These are phyloP conservation scores for Avena insularis DNA, from an alignment of 176 grass and related monocot genomes.

Conservation along the genomic window DNA sequence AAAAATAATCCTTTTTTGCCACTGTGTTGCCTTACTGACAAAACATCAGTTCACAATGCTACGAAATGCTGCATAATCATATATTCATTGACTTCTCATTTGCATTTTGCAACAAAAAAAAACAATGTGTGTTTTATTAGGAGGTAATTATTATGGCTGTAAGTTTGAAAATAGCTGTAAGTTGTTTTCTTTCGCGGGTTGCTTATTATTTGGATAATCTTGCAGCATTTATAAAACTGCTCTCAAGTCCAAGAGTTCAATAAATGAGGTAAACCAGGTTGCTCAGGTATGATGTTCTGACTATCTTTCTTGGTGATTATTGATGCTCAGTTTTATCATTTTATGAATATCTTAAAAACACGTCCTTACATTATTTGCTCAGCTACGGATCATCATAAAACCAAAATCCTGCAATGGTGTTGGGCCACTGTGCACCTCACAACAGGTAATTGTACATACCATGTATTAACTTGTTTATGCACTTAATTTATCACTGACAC, in stretches of 20 bases:
- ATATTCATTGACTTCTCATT: slow-evolving; percentile 32
- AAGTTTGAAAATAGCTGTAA: slow-evolving; percentile 26
- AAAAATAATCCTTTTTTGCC: not conserved
- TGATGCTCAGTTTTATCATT: slow-evolving; percentile 16
- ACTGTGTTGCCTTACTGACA: not conserved
- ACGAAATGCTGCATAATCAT: not conserved
- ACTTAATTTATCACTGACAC: slow-evolving; percentile 39
- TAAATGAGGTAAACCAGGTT: slow-evolving; percentile 89
- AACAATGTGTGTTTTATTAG: not conserved
- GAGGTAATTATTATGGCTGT: slow-evolving; percentile 17
- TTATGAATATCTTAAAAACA: slow-evolving; percentile 43
- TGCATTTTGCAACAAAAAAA: slow-evolving; percentile 28
- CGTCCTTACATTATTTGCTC: slow-evolving; percentile 38
- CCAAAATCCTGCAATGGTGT: slow-evolving; percentile 86
- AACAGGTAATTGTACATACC: slow-evolving; percentile 66
- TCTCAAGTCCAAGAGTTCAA: slow-evolving; percentile 73
- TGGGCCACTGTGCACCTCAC: slow-evolving; percentile 84
- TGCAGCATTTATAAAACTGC: slow-evolving; percentile 85
- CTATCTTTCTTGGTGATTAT: slow-evolving; percentile 25
- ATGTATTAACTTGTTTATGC: slow-evolving; percentile 37
- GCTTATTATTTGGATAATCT: slow-evolving; percentile 44
- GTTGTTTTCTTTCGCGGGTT: slow-evolving; percentile 33
- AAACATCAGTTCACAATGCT: slow-evolving; percentile 20
- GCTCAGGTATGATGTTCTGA: slow-evolving; percentile 71
- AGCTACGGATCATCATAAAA: slow-evolving; percentile 93